Evolutionary conservation across 164 flowering plant species (phyloP), one percentile per base, ranked within the genome.

Genomic region (Chloranthus sessilifolius): DNA sequence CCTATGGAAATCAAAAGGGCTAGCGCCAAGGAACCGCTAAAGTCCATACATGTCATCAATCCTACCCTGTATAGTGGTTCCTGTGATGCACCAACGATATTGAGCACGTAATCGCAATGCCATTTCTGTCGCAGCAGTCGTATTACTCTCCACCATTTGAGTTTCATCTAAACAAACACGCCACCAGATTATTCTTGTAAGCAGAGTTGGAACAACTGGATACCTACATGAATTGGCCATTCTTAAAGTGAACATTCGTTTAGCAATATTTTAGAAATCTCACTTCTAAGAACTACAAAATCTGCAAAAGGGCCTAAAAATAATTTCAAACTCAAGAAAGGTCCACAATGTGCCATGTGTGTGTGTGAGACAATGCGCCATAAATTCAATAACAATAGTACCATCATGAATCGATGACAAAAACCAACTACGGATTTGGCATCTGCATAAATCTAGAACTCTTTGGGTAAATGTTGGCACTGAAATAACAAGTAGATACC

Each of bases 141-240:
- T 63, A 73, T 74, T 83, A 56, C 88, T 81, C 74, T 92, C 98
- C 50, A 92, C 98, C 98, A 92, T 92, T 70, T 92, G 98, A 60
- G 95, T 96, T 74, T 92, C 98, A 65, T 92, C 98, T 69, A 92
- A 69, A 67, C 98, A 92, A 63, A 92, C 57, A 55, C 98, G 80
- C 98, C 96, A 92, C 96, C 96, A 92, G 35, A 59, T 70, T 70
- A 92, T 58, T 69, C 88, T 77, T 41, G 98, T 92, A 8, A 92
- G 83, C 12, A 64, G 65, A 61, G 98, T 92, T 26, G 98, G 98
- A 63, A 75, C 62, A 59, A 92, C 96, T 31, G 90, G 95, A 56
- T 85, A 92, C 75, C 98, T 92, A 60, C 34, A 49, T 60, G 48
- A 44, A 25, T 12, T 5, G 8, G 3, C 31, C 6, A 15, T n/a